A percentile compares a stretch with the other conserved stretches of the same genome.
Evolutionary conservation across 1,284 basidiomycete genomes (phyloP).

Genomic region (Microbotryum scabiosae): DNA sequence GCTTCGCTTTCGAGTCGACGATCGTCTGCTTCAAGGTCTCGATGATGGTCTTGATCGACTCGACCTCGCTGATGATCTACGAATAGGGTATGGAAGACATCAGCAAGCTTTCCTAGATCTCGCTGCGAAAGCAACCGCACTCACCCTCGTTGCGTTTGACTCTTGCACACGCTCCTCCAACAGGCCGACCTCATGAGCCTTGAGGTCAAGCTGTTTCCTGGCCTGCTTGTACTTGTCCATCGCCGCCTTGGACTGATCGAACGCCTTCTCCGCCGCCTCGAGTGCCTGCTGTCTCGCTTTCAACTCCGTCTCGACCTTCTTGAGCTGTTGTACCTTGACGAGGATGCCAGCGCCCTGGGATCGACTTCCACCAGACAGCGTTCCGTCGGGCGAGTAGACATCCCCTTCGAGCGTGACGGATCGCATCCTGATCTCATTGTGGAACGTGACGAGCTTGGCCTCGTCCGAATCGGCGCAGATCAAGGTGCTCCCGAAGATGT

Average conservation of each 20-base stretch:
- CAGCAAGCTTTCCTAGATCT: neutral
- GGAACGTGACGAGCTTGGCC: conserved; percentile 83
- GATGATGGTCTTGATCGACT: conserved; percentile 60
- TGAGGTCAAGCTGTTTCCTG: conserved; percentile 71
- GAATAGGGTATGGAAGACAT: neutral
- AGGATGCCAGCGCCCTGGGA: conserved; percentile 68
- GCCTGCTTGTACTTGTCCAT: conserved; percentile 63
- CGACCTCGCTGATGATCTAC: conserved; percentile 74
- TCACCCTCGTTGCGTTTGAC: conserved; percentile 78
- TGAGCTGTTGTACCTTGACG: conserved; percentile 75
- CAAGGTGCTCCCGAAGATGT: conserved; percentile 87
- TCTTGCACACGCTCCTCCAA: conserved; percentile 77
- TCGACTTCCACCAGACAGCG: conserved; percentile 82
- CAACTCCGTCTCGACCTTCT: conserved; percentile 55
- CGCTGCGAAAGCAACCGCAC: conserved; percentile 30
- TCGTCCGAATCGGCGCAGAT: conserved; percentile 84
- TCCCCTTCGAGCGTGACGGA: conserved; percentile 93
- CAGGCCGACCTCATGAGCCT: conserved; percentile 74
- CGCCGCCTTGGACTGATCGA: conserved; percentile 49
- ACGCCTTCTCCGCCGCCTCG: conserved; percentile 53
- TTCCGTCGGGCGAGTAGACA: conserved; percentile 92
- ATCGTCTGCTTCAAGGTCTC: conserved; percentile 59
- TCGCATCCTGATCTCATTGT: conserved; percentile 60
- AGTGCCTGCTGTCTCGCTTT: conserved; percentile 48
- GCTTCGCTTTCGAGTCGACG: conserved; percentile 61